Percentiles rank a stretch among this genome's conserved stretches.
phyloP scores from a whole-genome alignment of 1,284 basidiomycete genomes.

The Ganoderma lucidum region DNA sequence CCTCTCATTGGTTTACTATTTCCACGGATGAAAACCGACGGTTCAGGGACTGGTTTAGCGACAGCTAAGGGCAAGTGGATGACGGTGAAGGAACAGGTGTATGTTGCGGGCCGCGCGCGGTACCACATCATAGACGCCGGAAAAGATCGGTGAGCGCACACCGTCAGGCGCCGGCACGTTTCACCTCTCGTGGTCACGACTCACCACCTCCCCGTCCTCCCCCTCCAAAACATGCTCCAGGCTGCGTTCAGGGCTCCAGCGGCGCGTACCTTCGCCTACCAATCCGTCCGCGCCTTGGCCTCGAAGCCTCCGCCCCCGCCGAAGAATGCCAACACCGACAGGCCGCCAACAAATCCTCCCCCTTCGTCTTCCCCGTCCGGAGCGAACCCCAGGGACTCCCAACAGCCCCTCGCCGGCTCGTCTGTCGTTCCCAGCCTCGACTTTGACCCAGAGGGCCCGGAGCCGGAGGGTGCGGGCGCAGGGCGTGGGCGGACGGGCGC shows the following conservation, averaged over 20 bases:
- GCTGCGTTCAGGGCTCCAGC: constrained; percentile 29
- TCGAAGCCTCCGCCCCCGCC: constrained; percentile 37
- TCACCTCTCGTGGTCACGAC: constrained; percentile 26
- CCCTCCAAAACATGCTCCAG: constrained; percentile 26
- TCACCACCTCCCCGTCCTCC: constrained; percentile 4
- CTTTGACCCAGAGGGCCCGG: constrained; percentile 38
- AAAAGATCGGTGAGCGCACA: constrained; percentile 16
- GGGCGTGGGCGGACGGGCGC: constrained; percentile 64
- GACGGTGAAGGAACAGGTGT: background rate
- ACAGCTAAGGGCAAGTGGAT: background rate
- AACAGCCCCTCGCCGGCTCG: constrained; percentile 21
- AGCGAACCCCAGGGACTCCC: constrained; percentile 16
- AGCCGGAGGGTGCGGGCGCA: constrained; percentile 26
- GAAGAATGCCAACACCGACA: constrained; percentile 17
- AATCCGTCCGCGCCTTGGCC: constrained; percentile 37
- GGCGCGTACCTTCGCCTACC: constrained; percentile 26
- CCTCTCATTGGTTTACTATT: background rate
- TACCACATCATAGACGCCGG: constrained; percentile 2
- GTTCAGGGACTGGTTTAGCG: background rate
- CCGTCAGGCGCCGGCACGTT: constrained; percentile 17
- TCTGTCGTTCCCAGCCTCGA: constrained; percentile 41
- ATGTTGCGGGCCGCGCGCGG: background rate
- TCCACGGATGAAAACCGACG: background rate
- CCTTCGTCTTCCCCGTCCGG: constrained; percentile 24
- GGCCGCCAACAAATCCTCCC: constrained; percentile 24